Percentiles rank a stretch among this genome's conserved stretches.
Evolutionary conservation across 495 filamentous ascomycete genomes (phyloP).

Genomic region (Penicillium desertorum): DNA sequence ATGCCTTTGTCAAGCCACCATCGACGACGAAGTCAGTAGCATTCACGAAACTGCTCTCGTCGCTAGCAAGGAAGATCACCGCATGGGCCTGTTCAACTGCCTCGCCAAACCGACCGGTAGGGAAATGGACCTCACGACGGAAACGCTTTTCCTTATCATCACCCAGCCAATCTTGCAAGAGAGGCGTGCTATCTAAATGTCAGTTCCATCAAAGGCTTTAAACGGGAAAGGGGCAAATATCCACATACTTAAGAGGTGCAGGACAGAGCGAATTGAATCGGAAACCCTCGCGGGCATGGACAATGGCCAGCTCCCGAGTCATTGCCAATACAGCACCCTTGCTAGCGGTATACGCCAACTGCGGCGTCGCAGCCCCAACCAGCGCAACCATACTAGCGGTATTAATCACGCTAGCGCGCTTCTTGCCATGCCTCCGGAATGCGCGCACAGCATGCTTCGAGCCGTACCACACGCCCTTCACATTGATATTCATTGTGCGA

Average conservation of each 20-base stretch:
- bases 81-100: slow-evolving; percentile 93
- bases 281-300: slow-evolving; percentile 79
- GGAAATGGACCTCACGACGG: slow-evolving; percentile 92
- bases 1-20: slow-evolving; percentile 89
- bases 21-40: slow-evolving; percentile 95
- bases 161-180: slow-evolving; percentile 94
- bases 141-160: slow-evolving; percentile 80
- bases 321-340: slow-evolving; percentile 92
- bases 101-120: slow-evolving; percentile 94
- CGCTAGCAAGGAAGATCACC: slow-evolving; percentile 89
- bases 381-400: slow-evolving; percentile 91
- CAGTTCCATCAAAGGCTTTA: slow-evolving; percentile 56
- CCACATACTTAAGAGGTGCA: slow-evolving; percentile 75
- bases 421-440: slow-evolving; percentile 78
- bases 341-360: slow-evolving; percentile 91
- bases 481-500: slow-evolving; percentile 89
- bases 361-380: slow-evolving; percentile 90
- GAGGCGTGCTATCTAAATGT: slow-evolving; percentile 50
- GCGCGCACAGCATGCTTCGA: slow-evolving; percentile 87
- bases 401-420: slow-evolving; percentile 81
- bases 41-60: slow-evolving; percentile 93
- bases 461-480: slow-evolving; percentile 98
- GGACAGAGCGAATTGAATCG: slow-evolving; percentile 92
- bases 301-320: slow-evolving; percentile 78
- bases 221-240: background rate